These are phyloP conservation scores for Suhomyces maxii DNA, from an alignment of 1,139 yeast species.

Conservation along the genomic window DNA sequence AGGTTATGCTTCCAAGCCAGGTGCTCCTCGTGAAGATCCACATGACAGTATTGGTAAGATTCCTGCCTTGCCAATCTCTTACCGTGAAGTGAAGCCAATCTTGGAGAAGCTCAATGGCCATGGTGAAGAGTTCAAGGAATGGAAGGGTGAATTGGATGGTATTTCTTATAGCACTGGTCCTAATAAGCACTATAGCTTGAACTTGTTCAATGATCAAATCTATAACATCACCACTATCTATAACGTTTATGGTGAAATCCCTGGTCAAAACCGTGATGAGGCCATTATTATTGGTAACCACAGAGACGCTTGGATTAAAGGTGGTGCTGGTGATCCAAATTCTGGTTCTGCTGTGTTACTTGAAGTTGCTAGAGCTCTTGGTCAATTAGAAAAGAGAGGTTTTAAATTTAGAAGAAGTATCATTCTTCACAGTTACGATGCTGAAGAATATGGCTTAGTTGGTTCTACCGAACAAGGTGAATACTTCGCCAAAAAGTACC, in stretches of 20 bases:
- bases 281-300: slow-evolving; percentile 49
- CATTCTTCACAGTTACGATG: slow-evolving; percentile 44
- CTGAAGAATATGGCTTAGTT: slow-evolving; percentile 49
- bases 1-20: slow-evolving; percentile 70
- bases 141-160: slow-evolving; percentile 46
- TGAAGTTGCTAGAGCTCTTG: slow-evolving; percentile 48
- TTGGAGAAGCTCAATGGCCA: slow-evolving; percentile 41
- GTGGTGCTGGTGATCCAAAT: slow-evolving; percentile 53
- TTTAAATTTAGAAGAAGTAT: slow-evolving; percentile 44
- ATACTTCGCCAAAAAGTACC: slow-evolving; percentile 34
- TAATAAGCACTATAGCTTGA: slow-evolving; percentile 44
- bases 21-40: slow-evolving; percentile 45
- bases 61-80: slow-evolving; percentile 48
- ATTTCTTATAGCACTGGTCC: slow-evolving; percentile 47
- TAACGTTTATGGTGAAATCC: slow-evolving; percentile 49
- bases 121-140: slow-evolving; percentile 24
- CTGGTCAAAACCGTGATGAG: slow-evolving; percentile 42
- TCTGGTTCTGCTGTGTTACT: slow-evolving; percentile 45
- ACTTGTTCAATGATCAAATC: slow-evolving; percentile 43
- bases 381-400: slow-evolving; percentile 45
- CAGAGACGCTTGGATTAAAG: slow-evolving; percentile 56
- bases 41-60: slow-evolving; percentile 44
- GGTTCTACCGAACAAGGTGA: slow-evolving; percentile 53
- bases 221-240: slow-evolving; percentile 44
- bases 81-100: slow-evolving; percentile 48